phyloP scores from a whole-genome alignment of 192 early-diverging fungal species.

The Coemansia sp. region DNA sequence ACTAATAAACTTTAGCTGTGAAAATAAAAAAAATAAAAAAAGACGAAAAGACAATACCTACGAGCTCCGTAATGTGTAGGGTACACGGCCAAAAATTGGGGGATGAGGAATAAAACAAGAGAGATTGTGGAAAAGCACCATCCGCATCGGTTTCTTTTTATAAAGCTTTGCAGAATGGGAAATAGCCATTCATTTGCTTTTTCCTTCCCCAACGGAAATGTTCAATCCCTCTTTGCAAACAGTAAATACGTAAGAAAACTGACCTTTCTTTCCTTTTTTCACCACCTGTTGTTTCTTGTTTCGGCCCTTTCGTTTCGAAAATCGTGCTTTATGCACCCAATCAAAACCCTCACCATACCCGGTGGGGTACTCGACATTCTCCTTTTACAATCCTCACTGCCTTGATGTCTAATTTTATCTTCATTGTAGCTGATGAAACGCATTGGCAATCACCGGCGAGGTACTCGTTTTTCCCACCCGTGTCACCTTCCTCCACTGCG shows the following conservation, averaged over 20 bases:
- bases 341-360: background rate
- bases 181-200: background rate
- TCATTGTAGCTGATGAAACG: no score
- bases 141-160: slow-evolving; percentile 5
- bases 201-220: background rate
- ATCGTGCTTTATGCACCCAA: background rate
- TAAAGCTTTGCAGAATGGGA: background rate
- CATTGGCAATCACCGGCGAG: background rate
- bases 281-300: background rate
- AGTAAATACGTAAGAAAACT: background rate
- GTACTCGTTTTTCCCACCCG: background rate
- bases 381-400: background rate
- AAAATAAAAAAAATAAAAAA: background rate
- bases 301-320: background rate
- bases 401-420: background rate
- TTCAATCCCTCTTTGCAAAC: background rate
- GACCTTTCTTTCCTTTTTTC: background rate
- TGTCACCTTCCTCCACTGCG: background rate
- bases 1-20: background rate
- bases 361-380: background rate
- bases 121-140: background rate
- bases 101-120: background rate
- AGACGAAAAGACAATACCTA: background rate
- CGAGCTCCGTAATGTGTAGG: slow-evolving; percentile 23
- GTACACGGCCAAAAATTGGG: slow-evolving; percentile 17